Base-by-base conservation (phyloP, 2,329 filamentous ascomycete genomes). In the Aaosphaeria arxii region DNA sequence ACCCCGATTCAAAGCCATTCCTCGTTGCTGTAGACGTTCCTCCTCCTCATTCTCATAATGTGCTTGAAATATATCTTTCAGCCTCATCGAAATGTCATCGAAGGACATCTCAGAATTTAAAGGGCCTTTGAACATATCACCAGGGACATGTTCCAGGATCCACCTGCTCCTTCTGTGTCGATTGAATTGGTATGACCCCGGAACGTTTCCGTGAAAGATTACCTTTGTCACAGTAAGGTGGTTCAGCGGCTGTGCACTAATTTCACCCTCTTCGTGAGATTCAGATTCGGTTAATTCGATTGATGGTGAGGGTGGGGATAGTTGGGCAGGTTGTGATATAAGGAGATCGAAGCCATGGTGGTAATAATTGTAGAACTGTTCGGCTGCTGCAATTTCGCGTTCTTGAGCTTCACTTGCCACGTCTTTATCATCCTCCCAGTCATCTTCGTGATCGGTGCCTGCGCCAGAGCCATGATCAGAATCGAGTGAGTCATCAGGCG, bases 121-220 rank as follows among this genome's bases (percentile, higher is more conserved):
- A 13, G 71, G 57, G 5, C 76, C 69, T 7, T 71, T 71, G 7
- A 74, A 65, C 7, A 71, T 66, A 4, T 75, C 56, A 31, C 71
- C 65, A 0, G 75, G 66, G 7, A 72, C 67, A 30, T 73, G 67
- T 38, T 81, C 72, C 9, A 96, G 85, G 44, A 85, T 84, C 94
- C 94, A 99, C 38, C 91, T 84, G 59, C 89, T 90, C 52, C 94
- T 84, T 13, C 92, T 85, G 69, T 97, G 91, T 4, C 94, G 84
- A 71, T 99, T 97, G 74, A 99, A 99, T 7, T 92, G 89, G 67
- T 96, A 97, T 1, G 91, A 96, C 0, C 94, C 94, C 1, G 94
- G 94, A 2, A 97, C 85, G 61, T 99, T 99, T 40, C 88, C 90
- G 68, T 99, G 94, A 2, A 99, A 78, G 13, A 97, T 83, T n/a